Percentiles rank a stretch among this genome's conserved stretches.
These are phyloP conservation scores for Symbiodinium pilosum DNA, from an alignment of 73 alveolate species.

Conservation along the genomic window DNA sequence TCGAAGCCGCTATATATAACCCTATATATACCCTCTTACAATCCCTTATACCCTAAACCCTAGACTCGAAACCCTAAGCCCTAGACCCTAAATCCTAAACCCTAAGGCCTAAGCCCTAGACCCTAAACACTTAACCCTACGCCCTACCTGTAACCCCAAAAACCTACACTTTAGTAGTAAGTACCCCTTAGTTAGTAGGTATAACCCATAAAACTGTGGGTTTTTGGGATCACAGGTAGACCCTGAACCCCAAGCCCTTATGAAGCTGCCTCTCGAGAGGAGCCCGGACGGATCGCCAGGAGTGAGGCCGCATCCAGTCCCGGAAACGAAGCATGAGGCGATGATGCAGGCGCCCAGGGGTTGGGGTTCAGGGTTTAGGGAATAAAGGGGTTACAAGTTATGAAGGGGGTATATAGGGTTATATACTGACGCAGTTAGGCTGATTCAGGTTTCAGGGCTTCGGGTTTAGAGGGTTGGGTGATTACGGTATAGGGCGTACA, in stretches of 20 bases:
- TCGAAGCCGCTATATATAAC: too few relatives aligned
- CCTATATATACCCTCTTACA: too few relatives aligned
- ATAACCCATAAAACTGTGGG: too few relatives aligned
- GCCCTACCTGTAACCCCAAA: too few relatives aligned
- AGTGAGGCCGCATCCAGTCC: not conserved
- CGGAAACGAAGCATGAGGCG: constrained; percentile 3
- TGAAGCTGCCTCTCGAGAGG: not conserved
- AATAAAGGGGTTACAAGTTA: not conserved
- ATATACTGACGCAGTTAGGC: not conserved
- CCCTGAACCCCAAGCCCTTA: not conserved
- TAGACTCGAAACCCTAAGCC: not conserved
- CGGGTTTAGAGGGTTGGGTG: not conserved
- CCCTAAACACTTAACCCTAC: not conserved
- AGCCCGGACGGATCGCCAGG: not conserved
- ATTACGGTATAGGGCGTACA: too few relatives aligned
- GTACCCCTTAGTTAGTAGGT: too few relatives aligned
- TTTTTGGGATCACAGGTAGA: too few relatives aligned
- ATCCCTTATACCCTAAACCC: too few relatives aligned
- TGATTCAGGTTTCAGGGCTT: not conserved
- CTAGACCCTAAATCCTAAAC: not conserved
- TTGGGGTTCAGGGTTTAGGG: not conserved
- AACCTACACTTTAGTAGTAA: too few relatives aligned
- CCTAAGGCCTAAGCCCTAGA: not conserved
- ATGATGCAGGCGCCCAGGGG: not conserved
- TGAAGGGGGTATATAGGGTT: too few relatives aligned